phyloP scores from a whole-genome alignment of 306 rosid species.

The Glycine latifolia region DNA sequence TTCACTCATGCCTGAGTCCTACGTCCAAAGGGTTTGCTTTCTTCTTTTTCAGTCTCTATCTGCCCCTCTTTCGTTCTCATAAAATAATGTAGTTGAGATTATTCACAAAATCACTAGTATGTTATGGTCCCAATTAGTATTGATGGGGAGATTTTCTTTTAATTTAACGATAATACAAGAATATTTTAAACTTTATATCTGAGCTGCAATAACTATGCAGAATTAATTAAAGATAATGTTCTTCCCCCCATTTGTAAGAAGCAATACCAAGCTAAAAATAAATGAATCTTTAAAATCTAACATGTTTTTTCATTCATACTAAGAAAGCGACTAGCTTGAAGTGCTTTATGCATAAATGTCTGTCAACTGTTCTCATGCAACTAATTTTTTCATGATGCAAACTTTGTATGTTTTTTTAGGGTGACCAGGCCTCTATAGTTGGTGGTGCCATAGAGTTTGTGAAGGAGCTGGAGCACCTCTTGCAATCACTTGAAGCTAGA shows the following conservation, averaged over 20 bases:
- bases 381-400: background rate
- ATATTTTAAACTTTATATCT: constrained; percentile 29
- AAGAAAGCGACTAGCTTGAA: no score
- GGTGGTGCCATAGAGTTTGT: constrained; percentile 97
- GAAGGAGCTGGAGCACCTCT: constrained; percentile 80
- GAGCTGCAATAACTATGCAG: constrained; percentile 8
- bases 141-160: constrained; percentile 18
- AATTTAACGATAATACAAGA: background rate
- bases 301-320: no score
- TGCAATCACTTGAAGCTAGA: constrained; percentile 78
- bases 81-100: no score
- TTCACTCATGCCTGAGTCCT: constrained; percentile 89
- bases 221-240: constrained; percentile 14
- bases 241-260: background rate
- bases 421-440: constrained; percentile 95
- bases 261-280: background rate
- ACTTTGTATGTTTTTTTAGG: constrained; percentile 51
- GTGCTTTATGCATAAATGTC: no score
- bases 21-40: constrained; percentile 83
- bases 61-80: no score
- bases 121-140: constrained; percentile 26
- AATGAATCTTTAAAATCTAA: no score
- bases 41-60: no score
- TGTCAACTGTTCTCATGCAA: no score
- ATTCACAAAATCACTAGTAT: background rate